Conservation (phyloP, 1,139 yeast species). For the Pichia sp. region DNA sequence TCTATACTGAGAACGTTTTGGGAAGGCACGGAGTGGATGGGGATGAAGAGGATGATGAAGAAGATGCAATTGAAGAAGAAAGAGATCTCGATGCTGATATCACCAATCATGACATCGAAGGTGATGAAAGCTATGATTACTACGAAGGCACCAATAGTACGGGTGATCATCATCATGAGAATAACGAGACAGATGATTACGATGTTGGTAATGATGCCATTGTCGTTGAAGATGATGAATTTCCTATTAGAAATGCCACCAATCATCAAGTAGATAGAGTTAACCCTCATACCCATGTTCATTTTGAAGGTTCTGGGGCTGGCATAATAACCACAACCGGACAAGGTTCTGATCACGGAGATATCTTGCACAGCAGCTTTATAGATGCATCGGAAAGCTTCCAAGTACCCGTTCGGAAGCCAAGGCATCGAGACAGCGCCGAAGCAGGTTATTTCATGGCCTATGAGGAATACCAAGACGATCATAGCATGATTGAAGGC, state of each 20-base stretch:
- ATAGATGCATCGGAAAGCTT: constrained; percentile 2
- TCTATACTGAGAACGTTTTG: too few relatives aligned
- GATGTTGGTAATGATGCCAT: constrained; percentile 6
- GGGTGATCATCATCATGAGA: too few relatives aligned
- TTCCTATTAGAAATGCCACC: too few relatives aligned
- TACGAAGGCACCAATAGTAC: too few relatives aligned
- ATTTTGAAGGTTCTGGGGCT: too few relatives aligned
- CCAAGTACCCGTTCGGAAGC: neutral
- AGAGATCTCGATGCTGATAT: neutral
- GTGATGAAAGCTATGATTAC: constrained; percentile 1
- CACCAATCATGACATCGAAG: neutral
- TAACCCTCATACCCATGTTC: too few relatives aligned
- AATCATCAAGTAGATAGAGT: too few relatives aligned
- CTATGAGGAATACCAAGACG: constrained; percentile 50
- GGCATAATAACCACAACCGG: too few relatives aligned
- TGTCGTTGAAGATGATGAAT: constrained; percentile 1
- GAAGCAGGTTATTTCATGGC: constrained; percentile 37
- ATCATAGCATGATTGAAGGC: constrained; percentile 34
- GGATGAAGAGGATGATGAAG: constrained; percentile 3
- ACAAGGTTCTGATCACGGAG: too few relatives aligned
- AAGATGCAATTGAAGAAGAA: constrained; percentile 22
- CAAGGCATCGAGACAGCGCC: neutral
- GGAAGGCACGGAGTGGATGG: constrained; percentile 3
- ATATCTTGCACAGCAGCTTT: constrained; percentile 24
- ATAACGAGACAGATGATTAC: constrained; percentile 1